Percentiles rank a stretch among this genome's conserved stretches.
phyloP scores from a whole-genome alignment of 805 yeast genomes.

The Ogataea trehalophila region DNA sequence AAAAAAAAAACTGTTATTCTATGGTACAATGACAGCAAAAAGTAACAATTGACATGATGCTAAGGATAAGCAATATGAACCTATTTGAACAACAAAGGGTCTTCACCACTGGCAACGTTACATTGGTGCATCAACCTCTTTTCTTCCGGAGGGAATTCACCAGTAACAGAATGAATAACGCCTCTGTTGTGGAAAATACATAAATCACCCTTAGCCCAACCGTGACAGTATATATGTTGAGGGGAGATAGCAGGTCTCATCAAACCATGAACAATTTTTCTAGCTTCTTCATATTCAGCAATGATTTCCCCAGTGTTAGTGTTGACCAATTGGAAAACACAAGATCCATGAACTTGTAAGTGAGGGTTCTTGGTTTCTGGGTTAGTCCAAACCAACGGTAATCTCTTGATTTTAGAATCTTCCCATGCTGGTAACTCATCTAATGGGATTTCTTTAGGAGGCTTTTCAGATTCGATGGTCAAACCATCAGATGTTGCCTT shows the following conservation, averaged over 20 bases:
- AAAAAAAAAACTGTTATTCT: constrained; percentile 1
- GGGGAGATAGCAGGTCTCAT: constrained; percentile 88
- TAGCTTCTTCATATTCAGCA: constrained; percentile 65
- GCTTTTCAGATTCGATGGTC: constrained; percentile 69
- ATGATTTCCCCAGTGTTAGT: constrained; percentile 53
- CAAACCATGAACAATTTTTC: constrained; percentile 62
- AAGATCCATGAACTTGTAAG: constrained; percentile 84
- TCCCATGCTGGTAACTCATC: constrained; percentile 83
- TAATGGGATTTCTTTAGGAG: constrained; percentile 59
- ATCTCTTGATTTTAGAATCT: constrained; percentile 63
- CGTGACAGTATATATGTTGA: constrained; percentile 68
- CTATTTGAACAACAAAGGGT: constrained; percentile 40
- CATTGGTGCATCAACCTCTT: constrained; percentile 90
- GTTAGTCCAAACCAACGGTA: constrained; percentile 91
- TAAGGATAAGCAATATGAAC: background rate
- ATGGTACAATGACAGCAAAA: constrained; percentile 1
- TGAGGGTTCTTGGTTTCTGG: constrained; percentile 81
- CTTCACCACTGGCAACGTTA: constrained; percentile 78
- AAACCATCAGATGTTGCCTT: constrained; percentile 82
- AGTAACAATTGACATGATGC: constrained; percentile 4
- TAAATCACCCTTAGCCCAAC: constrained; percentile 80
- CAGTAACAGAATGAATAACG: constrained; percentile 89
- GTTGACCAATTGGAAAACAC: constrained; percentile 60
- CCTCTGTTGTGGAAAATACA: constrained; percentile 86
- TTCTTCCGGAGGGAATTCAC: constrained; percentile 76